Percentiles rank a stretch among this genome's conserved stretches.
These are phyloP conservation scores for Coix lacrymajobi DNA, from an alignment of 176 grass and related monocot genomes.

Conservation along the genomic window DNA sequence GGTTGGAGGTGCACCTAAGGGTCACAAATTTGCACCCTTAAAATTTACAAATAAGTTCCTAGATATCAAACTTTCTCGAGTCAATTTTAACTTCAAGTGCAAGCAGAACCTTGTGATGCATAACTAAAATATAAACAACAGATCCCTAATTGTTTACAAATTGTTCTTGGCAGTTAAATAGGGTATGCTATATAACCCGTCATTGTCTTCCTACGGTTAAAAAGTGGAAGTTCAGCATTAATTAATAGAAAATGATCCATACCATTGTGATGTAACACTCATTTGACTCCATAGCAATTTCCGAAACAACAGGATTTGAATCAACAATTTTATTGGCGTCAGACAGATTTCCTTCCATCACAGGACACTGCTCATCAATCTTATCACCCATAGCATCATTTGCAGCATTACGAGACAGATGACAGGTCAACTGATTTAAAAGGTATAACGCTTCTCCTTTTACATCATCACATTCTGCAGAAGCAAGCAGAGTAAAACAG, in stretches of 20 bases:
- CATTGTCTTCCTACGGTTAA: background rate
- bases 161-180: background rate
- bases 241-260: slow-evolving; percentile 20
- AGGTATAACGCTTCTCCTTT: slow-evolving; percentile 57
- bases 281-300: slow-evolving; percentile 38
- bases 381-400: slow-evolving; percentile 36
- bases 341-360: slow-evolving; percentile 28
- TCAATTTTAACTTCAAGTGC: slow-evolving; percentile 1
- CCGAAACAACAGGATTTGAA: slow-evolving; percentile 25
- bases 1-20: too few species aligned
- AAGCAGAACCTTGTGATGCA: background rate
- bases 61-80: background rate
- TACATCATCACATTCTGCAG: slow-evolving; percentile 55
- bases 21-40: too few species aligned
- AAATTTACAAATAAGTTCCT: slow-evolving; percentile 4
- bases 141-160: background rate
- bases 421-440: slow-evolving; percentile 71
- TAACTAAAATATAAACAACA: slow-evolving; percentile 13
- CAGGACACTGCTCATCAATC: slow-evolving; percentile 23
- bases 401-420: slow-evolving; percentile 40
- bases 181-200: background rate
- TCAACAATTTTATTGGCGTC: slow-evolving; percentile 24
- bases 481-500: slow-evolving; percentile 66
- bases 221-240: slow-evolving; percentile 29
- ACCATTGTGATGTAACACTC: slow-evolving; percentile 83